Evolutionary conservation across 441 rosid species (phyloP), one percentile per base, ranked within the genome.

Genomic region (Dalechampia spathulata): DNA sequence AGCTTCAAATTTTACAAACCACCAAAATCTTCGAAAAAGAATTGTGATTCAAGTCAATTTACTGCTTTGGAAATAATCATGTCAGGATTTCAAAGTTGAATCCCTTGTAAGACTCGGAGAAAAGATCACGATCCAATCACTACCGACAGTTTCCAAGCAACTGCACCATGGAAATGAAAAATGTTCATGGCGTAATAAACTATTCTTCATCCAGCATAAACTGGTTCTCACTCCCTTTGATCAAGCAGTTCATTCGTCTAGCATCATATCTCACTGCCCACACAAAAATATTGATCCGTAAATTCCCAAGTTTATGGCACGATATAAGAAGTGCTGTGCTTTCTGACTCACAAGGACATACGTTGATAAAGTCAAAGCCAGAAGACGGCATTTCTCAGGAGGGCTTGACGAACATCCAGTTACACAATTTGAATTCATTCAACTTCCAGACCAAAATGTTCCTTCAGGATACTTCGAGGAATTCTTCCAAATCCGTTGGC

Each of bases 401-500:
- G 39, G 61, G 37, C 49, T 60, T 57, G 49, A 41, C n/a, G 63
- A 32, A 13, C 19, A 17, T 43, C 30, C 16, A 17, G 13, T n/a
- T n/a, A 0, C 1, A 17, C 12, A 30, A 28, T 37, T 40, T 32
- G 46, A 25, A 32, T 55, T 49, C 52, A 79, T 39, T 75, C 77
- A 30, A 72, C 49, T 27, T 63, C 81, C 47, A 82, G 45, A 62
- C 76, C 74, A 55, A 78, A 88, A 56, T 66, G 73, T 50, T 79
- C 83, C 71, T 64, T 78, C 45, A 83, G 78, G 39, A 77, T 69
- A 45, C 55, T 52, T 62, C 71, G 81, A 6, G 85, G 60, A 17
- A 82, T 81, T 70, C 75, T 77, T 32, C 94, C 96, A 51, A 92
- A 86, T 51, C 95, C 98, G 10, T 68, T 85, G 62, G 83, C 77